Evolutionary conservation across 495 filamentous ascomycete species (phyloP), one percentile per base, ranked within the genome.

Genomic region (Penicillium canariense): DNA sequence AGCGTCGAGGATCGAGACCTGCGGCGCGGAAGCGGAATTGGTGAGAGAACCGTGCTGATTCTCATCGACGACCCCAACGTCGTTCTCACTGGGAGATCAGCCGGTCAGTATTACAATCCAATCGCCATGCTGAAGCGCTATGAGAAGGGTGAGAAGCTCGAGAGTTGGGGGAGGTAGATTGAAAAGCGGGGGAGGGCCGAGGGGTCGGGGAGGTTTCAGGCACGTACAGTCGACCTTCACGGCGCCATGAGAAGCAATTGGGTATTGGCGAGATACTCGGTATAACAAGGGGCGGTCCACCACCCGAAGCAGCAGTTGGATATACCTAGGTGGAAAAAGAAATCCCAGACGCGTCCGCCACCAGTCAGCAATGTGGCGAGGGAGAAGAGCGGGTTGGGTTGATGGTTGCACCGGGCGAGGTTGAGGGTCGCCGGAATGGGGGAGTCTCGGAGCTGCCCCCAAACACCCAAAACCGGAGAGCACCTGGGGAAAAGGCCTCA

Each of bases 221-320:
- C 49, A 72, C 72, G 58, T 73, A 73, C 72, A 61, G 60, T 44
- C 43, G 48, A 55, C 52, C 58, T 60, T 69, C 59, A 66, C 58
- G 65, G 54, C 67, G 69, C 67, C 70, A 73, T 69, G 62, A 60
- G 65, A 68, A 62, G 61, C 58, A 62, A 66, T 56, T 60, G 57
- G 48, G 12, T 22, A 23, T 52, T 36, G 25, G 45, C 27, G 18
- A 51, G 50, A 56, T 55, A 50, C 48, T 18, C 50, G 23, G 15
- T 28, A 53, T 39, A 48, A 45, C 39, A 25, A 39, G 28, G n/a
- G 31, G 12, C 50, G 42, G 22, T 48, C 35, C 39, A 39, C 27
- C 28, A 45, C 34, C 47, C 23, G 25, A 56, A 50, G 49, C 52
- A 44, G 48, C 34, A 20, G 46, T 47, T 5, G 55, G 31, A 17